Conservation (phyloP, 768 basidiomycete genomes). For the Podaxis sp. region DNA sequence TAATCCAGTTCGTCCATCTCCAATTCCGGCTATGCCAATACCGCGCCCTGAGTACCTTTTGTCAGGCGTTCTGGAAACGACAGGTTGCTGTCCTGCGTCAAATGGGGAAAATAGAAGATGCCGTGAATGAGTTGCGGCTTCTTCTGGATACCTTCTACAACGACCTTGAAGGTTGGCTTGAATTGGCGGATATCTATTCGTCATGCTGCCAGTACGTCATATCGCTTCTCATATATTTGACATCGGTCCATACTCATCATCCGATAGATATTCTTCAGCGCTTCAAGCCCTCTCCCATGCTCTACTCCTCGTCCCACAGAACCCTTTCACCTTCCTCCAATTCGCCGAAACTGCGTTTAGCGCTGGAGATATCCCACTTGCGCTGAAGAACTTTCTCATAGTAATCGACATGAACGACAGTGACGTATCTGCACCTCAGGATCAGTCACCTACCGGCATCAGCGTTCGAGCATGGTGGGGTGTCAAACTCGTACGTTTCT, state of each 20-base stretch:
- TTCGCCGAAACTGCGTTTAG: constrained; percentile 90
- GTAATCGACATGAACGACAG: constrained; percentile 77
- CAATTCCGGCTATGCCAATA: neutral
- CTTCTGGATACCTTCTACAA: constrained; percentile 87
- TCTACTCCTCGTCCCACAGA: constrained; percentile 80
- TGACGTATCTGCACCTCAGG: constrained; percentile 42
- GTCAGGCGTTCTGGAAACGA: constrained; percentile 77
- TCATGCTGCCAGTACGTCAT: constrained; percentile 67
- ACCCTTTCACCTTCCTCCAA: constrained; percentile 81
- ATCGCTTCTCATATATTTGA: neutral
- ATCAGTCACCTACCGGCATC: constrained; percentile 51
- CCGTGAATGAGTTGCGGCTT: constrained; percentile 67
- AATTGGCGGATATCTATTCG: constrained; percentile 80
- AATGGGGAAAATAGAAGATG: constrained; percentile 59
- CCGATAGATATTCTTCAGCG: constrained; percentile 64
- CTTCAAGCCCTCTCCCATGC: constrained; percentile 80
- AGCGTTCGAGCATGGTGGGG: constrained; percentile 81
- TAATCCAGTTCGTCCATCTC: constrained; percentile 56
- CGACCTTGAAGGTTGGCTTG: constrained; percentile 86
- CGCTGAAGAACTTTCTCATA: constrained; percentile 77
- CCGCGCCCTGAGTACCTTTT: neutral
- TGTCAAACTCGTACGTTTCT: constrained; percentile 67
- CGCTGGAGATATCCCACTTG: constrained; percentile 67
- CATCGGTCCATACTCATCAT: neutral
- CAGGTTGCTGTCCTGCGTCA: constrained; percentile 70